phyloP scores from a whole-genome alignment of 148 eudicot genomes.

The Dysphania ambrosioides region DNA sequence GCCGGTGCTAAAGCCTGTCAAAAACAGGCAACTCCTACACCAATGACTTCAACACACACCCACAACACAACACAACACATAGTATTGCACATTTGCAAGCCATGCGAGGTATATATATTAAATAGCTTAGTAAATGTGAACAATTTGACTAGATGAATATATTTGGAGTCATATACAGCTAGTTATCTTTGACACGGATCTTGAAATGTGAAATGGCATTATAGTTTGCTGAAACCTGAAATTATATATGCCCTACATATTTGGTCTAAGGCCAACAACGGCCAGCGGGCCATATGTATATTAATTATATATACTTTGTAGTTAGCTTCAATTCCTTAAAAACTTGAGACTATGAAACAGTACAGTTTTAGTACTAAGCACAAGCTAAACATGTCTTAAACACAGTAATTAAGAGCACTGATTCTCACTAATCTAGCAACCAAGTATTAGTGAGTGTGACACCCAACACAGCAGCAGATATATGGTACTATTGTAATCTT shows the following conservation, averaged over 20 bases:
- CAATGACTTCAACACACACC: not conserved
- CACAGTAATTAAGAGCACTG: not conserved
- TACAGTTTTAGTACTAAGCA: not conserved
- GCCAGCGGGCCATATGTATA: not conserved
- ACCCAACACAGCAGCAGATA: not conserved
- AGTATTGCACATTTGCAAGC: too few species aligned
- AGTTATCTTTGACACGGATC: conserved; percentile 1
- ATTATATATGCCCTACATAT: not conserved
- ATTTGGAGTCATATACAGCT: not conserved
- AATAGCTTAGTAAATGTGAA: conserved; percentile 11
- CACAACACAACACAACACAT: not conserved
- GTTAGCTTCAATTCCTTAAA: not conserved
- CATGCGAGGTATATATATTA: too few species aligned
- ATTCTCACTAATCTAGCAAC: not conserved
- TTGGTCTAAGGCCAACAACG: not conserved
- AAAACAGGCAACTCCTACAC: not conserved
- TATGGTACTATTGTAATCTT: too few species aligned
- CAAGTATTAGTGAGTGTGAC: not conserved
- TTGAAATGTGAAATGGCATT: not conserved
- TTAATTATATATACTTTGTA: not conserved
- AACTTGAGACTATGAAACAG: not conserved
- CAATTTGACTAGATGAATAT: conserved; percentile 1
- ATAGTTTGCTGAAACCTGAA: not conserved
- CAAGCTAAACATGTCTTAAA: conserved; percentile 8
- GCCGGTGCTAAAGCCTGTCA: not conserved